These are phyloP conservation scores for Xylaria arbuscula DNA, from an alignment of 2,329 filamentous ascomycete genomes.

Conservation along the genomic window DNA sequence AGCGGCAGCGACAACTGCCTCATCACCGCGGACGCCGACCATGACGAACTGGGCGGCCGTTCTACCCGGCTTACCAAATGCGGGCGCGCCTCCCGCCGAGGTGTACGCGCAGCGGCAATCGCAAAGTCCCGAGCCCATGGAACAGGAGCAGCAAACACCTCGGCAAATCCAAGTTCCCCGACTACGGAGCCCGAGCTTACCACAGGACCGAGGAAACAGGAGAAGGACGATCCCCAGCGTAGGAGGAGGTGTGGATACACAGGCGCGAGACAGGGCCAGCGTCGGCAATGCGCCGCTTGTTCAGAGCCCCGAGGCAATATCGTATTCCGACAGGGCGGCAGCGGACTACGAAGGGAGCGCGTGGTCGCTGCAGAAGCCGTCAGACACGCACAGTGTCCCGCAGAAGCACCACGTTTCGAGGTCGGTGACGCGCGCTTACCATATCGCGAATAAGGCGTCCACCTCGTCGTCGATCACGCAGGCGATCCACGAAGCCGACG, in stretches of 20 bases:
- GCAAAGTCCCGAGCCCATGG: constrained; percentile 5
- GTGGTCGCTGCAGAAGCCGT: constrained; percentile 33
- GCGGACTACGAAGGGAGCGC: constrained; percentile 19
- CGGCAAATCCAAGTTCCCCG: constrained; percentile 34
- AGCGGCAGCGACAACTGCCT: background rate
- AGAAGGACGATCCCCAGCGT: constrained; percentile 18
- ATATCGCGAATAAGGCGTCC: constrained; percentile 30
- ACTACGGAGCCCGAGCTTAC: constrained; percentile 35
- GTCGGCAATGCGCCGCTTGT: constrained; percentile 1
- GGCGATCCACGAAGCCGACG: background rate
- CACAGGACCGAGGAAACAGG: constrained; percentile 29
- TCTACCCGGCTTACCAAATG: constrained; percentile 18
- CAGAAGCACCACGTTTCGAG: constrained; percentile 19
- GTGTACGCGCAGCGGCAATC: background rate
- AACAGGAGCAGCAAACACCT: constrained; percentile 17
- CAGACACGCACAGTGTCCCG: constrained; percentile 21
- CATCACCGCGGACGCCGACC: constrained; percentile 33
- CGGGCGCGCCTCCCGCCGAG: background rate
- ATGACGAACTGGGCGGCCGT: constrained; percentile 30
- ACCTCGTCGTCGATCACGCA: constrained; percentile 14
- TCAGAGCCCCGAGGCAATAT: constrained; percentile 10
- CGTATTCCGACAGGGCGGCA: background rate
- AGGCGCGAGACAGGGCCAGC: background rate
- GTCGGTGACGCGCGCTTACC: background rate
- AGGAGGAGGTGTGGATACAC: background rate